Base-by-base conservation (phyloP, 2,329 filamentous ascomycete species). In the Colletotrichum shisoi region DNA sequence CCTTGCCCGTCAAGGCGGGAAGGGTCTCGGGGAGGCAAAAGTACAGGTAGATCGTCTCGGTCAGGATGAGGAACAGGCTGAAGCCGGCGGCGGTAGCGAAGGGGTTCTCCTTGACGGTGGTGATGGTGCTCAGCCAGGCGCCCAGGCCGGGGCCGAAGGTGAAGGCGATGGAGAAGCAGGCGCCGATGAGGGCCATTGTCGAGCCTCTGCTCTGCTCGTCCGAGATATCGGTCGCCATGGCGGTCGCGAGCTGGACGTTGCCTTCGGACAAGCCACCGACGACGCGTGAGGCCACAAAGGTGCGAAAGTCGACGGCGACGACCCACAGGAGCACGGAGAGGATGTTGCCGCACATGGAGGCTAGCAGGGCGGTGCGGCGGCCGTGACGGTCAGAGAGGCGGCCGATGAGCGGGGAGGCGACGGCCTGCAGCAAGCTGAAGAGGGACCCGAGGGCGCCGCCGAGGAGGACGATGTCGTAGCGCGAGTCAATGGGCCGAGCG, bases 91-190 rank as follows among this genome's bases (percentile, higher is more conserved):
- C 94, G 0, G 93, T 92, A 7, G 93, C 94, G 77, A 99, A 99
- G 0, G 95, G 95, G 76, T 99, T 99, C 31, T 90, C 90, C 3
- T 90, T 88, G 27, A 98, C 90, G 5, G 88, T 87, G 15, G 88
- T 87, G 69, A 97, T 88, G 58, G 86, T 90, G 70, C 92, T 91
- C 24, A 99, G 82, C 76, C 89, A 94, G 2, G 95, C 95, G 67
- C 95, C 95, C 8, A 99, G 85, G 11, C 93, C 93, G 0, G 95
- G 95, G 0, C 95, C 95, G 76, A 97, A 96, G 0, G 95, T 99
- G 76, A 99, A 99, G 19, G 95, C 95, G 72, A 99, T 89, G 69
- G 92, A 96, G 81, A 99, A 99, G 81, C 95, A 98, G 15, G 91
- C 94, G 67, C 95, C 95, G 34, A 99, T 94, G 62, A 99, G 84